Evolutionary conservation across 768 basidiomycete genomes (phyloP).

Genomic region (Mrakia blollopis): DNA sequence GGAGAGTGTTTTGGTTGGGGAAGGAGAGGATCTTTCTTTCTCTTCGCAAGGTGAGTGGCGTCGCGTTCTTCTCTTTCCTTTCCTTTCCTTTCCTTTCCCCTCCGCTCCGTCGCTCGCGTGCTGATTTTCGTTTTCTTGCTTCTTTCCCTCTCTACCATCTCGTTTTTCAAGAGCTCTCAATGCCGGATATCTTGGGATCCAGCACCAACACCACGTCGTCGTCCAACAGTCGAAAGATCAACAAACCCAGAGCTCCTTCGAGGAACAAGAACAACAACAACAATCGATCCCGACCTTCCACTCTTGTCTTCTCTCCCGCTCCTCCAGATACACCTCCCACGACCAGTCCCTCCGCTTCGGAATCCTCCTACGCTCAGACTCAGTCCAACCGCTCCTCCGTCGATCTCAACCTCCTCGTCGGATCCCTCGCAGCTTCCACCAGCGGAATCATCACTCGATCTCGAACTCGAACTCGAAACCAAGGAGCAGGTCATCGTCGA

Average conservation of each 20-base stretch:
- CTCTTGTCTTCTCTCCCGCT: constrained; percentile 5
- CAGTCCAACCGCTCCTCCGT: constrained; percentile 3
- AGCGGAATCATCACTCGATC: not conserved
- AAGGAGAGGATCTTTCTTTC: constrained; percentile 23
- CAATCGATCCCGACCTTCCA: constrained; percentile 2
- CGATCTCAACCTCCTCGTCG: constrained; percentile 12
- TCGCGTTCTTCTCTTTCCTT: not conserved
- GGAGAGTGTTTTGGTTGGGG: constrained; percentile 12
- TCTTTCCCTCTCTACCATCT: not conserved
- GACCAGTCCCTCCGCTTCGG: constrained; percentile 1
- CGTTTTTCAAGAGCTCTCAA: constrained; percentile 7
- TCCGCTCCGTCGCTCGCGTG: not conserved
- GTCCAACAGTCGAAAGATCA: not conserved
- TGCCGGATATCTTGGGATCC: not conserved
- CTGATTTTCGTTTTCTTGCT: not conserved
- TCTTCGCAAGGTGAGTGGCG: constrained; percentile 2
- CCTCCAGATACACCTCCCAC: constrained; percentile 7
- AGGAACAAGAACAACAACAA: not conserved
- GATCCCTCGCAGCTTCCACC: constrained; percentile 5
- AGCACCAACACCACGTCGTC: not conserved
- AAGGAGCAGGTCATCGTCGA: constrained; percentile 2
- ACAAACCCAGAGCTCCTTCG: not conserved
- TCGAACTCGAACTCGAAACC: constrained; percentile 7
- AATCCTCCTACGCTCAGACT: constrained; percentile 8
- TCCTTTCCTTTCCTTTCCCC: not conserved